Percentiles rank a stretch among this genome's conserved stretches.
Conservation (phyloP, 140 eudicot genomes). For the Senecio squalidus region DNA sequence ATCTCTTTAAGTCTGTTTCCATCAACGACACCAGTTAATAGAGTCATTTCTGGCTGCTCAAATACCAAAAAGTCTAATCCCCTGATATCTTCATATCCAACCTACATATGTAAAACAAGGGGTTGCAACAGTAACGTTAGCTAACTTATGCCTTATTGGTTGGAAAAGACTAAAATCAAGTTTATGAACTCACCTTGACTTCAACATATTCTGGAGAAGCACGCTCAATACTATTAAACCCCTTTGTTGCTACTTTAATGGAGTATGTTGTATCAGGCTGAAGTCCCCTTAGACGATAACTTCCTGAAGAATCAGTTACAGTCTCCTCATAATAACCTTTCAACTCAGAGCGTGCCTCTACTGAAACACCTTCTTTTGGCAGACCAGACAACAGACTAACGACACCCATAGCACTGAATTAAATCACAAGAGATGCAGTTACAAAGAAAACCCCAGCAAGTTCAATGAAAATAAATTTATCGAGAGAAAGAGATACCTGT, state of each 20-base stretch:
- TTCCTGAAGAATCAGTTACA: conserved; percentile 79
- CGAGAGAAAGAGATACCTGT: conserved; percentile 46
- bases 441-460: too few relatives aligned
- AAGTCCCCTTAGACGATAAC: conserved; percentile 86
- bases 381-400: conserved; percentile 86
- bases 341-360: conserved; percentile 89
- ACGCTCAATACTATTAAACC: conserved; percentile 61
- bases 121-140: not conserved
- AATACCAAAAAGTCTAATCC: conserved; percentile 80
- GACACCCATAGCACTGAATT: conserved; percentile 89
- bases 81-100: conserved; percentile 65
- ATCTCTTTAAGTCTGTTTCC: conserved; percentile 61
- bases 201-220: conserved; percentile 81
- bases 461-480: not conserved
- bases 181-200: conserved; percentile 53
- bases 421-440: too few relatives aligned
- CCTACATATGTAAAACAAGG: conserved; percentile 29
- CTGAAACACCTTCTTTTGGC: conserved; percentile 80
- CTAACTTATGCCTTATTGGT: too few relatives aligned
- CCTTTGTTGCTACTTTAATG: conserved; percentile 67
- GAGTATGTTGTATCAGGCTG: conserved; percentile 71
- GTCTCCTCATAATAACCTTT: conserved; percentile 92
- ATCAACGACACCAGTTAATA: conserved; percentile 72
- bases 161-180: not conserved
- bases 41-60: conserved; percentile 77